A percentile compares a stretch with the other conserved stretches of the same genome.
Evolutionary conservation across 73 alveolate genomes (phyloP).

Genomic region (Diophrys appendiculata): DNA sequence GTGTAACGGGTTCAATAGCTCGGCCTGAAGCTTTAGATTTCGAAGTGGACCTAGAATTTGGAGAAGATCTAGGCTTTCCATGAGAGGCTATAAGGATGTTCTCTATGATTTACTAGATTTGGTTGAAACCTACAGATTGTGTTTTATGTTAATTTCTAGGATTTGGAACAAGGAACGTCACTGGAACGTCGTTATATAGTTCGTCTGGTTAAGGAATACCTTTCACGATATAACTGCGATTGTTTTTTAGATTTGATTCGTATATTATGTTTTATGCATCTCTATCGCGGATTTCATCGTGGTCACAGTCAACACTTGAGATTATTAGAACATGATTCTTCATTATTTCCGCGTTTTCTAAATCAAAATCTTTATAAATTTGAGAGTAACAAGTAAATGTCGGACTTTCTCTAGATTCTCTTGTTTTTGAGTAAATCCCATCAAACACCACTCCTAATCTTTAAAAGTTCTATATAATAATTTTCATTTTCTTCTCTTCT

Average conservation of each 20-base stretch:
- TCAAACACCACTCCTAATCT: constrained; percentile 32
- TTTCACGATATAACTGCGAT: neutral
- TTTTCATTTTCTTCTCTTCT: constrained; percentile 12
- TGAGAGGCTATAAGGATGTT: constrained; percentile 20
- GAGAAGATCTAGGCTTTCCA: constrained; percentile 20
- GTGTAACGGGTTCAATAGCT: neutral
- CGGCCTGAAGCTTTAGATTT: neutral
- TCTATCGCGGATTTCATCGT: constrained; percentile 29
- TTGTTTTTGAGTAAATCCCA: constrained; percentile 25
- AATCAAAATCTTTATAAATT: constrained; percentile 36
- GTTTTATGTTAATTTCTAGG: constrained; percentile 11
- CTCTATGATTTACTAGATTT: constrained; percentile 13
- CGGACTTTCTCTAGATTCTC: neutral
- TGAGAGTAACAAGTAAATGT: constrained; percentile 20
- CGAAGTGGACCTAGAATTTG: constrained; percentile 12
- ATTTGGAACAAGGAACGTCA: constrained; percentile 28
- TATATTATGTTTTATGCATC: constrained; percentile 20
- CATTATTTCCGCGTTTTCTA: neutral
- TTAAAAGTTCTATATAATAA: neutral
- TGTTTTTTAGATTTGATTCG: neutral
- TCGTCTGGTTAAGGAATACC: constrained; percentile 13
- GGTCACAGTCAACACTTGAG: constrained; percentile 18
- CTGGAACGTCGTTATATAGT: constrained; percentile 13
- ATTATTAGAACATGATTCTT: constrained; percentile 1
- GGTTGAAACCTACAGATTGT: constrained; percentile 20